Base-by-base conservation (phyloP, 495 filamentous ascomycete species). In the Penicillium crystallinum region DNA sequence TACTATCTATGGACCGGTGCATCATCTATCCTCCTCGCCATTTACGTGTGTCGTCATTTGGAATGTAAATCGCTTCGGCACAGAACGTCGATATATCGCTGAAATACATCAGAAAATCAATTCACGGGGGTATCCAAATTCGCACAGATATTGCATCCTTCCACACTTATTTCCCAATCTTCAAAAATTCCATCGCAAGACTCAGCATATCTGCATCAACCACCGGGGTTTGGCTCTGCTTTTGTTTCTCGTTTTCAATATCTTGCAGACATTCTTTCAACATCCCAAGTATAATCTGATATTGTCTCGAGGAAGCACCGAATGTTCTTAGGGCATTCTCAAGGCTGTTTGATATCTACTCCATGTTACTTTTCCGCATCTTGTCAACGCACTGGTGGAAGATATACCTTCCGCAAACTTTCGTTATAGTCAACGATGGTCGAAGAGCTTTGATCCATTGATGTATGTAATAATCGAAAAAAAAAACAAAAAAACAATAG, bases 311-410 rank as follows among this genome's bases (percentile, higher is more conserved):
- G 2, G 65, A 58, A 6, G 66, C 15, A 3, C 73, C 73, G 42
- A 71, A 77, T 4, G 73, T 77, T 30, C 66, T 60, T 5, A 74
- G 51, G 4, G 72, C 64, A 47, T 77, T 77, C 41, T 61, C 59
- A 12, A 77, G 68, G 49, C 69, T 75, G 36, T 62, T 64, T 7
- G 66, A 70, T 52, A 77, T 70, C 73, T 77, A 37, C n/a, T 4
- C 9, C 34, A 15, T 18, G 22, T 44, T n/a, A 52, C 56, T 10
- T 56, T 22, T 0, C 10, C 25, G 23, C 21, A n/a, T 14, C 25
- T 42, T 2, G 27, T 17, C 6, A 17, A 0, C 10, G 7, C 34
- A 3, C 10, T 27, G 5, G n/a, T 34, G 34, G 5, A 14, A 10
- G 12, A 42, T 6, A 10, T 30, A 73, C 70, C 59, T 70, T 68